Evolutionary conservation across 306 rosid genomes (phyloP), one percentile per base, ranked within the genome.

Genomic region (Luffa acutangula): DNA sequence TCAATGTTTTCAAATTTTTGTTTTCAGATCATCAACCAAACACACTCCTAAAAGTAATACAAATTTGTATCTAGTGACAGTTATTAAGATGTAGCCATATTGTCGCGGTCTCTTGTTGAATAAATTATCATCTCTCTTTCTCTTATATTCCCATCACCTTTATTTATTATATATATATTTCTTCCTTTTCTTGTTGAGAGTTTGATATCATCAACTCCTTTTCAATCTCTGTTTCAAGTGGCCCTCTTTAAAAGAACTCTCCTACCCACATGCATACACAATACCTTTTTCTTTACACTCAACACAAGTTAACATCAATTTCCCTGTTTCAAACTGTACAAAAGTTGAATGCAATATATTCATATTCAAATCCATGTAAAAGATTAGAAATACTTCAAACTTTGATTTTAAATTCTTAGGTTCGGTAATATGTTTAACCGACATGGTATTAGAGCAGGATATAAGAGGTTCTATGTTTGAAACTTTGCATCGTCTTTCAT

Each of bases 181-280:
- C 1, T 17, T 15, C 3, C 25, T 17, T 39, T n/a, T 18, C 11
- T 56, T 66, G 39, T 2, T 2, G 15, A 69, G 36, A n/a, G 71
- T 36, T 69, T 4, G 15, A 67, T 67, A 42, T 42, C 31, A 66
- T 66, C 53, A 46, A 25, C 36, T 5, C 59, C 58, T 72, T 25
- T 72, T 46, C 77, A 13, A 25, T 37, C 12, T 20, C 34, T 42
- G n/a, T 70, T 43, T 9, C 58, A 72, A 72, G 56, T 72, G 77
- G 77, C 39, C 42, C 58, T 72, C 43, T 72, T 48, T 46, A 48
- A 31, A 48, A 46, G 41, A 72, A 72, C 42, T 6, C 77, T 31
- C 77, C 77, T 10, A 25, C 39, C 77, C 77, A 72, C 77, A 72
- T 72, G 77, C 77, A 72, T 48, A 72, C 41, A 25, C 58, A 2